A percentile compares a stretch with the other conserved stretches of the same genome.
Conservation (phyloP, 2,329 filamentous ascomycete genomes). For the Neonectria magnoliae region DNA sequence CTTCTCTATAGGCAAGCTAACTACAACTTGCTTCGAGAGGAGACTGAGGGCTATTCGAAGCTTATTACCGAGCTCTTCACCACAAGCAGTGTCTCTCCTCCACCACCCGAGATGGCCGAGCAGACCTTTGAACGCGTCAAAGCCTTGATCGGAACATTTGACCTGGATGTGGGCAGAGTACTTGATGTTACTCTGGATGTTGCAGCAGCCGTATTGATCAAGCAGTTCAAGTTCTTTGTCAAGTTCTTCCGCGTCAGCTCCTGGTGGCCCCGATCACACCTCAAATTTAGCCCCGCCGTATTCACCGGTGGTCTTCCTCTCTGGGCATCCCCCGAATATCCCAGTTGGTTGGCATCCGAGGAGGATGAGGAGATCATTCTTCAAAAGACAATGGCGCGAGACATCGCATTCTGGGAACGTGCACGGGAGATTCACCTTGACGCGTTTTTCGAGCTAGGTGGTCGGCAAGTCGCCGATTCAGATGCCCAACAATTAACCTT, state of each 20-base stretch:
- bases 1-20: slow-evolving; percentile 94
- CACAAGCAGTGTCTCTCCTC: slow-evolving; percentile 78
- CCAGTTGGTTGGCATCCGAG: slow-evolving; percentile 70
- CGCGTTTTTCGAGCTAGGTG: slow-evolving; percentile 91
- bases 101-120: slow-evolving; percentile 79
- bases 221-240: slow-evolving; percentile 93
- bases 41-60: slow-evolving; percentile 97
- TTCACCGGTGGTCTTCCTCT: slow-evolving; percentile 76
- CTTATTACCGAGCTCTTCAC: slow-evolving; percentile 95
- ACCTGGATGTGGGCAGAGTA: slow-evolving; percentile 93
- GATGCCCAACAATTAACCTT: slow-evolving; percentile 60
- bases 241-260: slow-evolving; percentile 91
- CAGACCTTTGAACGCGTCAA: slow-evolving; percentile 93
- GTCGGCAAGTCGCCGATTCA: slow-evolving; percentile 70
- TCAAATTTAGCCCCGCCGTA: slow-evolving; percentile 53
- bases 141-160: slow-evolving; percentile 94
- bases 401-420: slow-evolving; percentile 81
- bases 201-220: slow-evolving; percentile 91
- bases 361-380: slow-evolving; percentile 72
- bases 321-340: slow-evolving; percentile 83
- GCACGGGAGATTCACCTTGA: slow-evolving; percentile 80
- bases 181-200: slow-evolving; percentile 95
- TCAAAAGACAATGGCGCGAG: slow-evolving; percentile 70
- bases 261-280: slow-evolving; percentile 86
- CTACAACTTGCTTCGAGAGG: slow-evolving; percentile 94